Conservation (phyloP, 768 basidiomycete species). For the Dentipellis sp. region DNA sequence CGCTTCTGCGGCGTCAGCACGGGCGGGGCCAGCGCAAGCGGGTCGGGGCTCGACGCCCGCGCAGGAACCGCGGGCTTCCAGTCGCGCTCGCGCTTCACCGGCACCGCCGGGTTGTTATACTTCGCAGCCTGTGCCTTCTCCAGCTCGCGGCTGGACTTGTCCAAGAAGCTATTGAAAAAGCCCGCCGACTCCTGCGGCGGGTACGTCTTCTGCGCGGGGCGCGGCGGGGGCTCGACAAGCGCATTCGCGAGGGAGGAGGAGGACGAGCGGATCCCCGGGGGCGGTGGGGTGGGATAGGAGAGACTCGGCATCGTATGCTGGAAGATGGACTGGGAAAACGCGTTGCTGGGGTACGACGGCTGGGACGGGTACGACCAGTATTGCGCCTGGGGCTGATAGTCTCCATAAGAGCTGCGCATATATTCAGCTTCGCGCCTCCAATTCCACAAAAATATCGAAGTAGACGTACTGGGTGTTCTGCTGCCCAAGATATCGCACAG, state of each 20-base stretch:
- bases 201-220: conserved; percentile 25
- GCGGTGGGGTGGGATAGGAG: conserved; percentile 59
- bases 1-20: conserved; percentile 60
- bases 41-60: conserved; percentile 13
- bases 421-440: conserved; percentile 1
- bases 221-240: conserved; percentile 39
- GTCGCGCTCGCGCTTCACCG: conserved; percentile 17
- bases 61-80: conserved; percentile 20
- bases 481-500: conserved; percentile 48
- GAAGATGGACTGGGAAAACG: conserved; percentile 58
- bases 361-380: conserved; percentile 34
- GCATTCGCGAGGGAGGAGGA: conserved; percentile 74
- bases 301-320: conserved; percentile 51
- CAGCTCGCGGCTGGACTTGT: conserved; percentile 40
- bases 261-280: conserved; percentile 50
- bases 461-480: conserved; percentile 19
- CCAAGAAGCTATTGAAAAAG: conserved; percentile 63
- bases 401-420: conserved; percentile 18
- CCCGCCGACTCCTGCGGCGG: conserved; percentile 47
- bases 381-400: conserved; percentile 26
- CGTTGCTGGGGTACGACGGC: conserved; percentile 44
- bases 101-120: conserved; percentile 11
- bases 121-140: conserved; percentile 20
- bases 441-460: not conserved
- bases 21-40: conserved; percentile 17